Percentiles rank a stretch among this genome's conserved stretches.
These are phyloP conservation scores for Ustilago nuda DNA, from an alignment of 1,284 basidiomycete genomes.

Conservation along the genomic window DNA sequence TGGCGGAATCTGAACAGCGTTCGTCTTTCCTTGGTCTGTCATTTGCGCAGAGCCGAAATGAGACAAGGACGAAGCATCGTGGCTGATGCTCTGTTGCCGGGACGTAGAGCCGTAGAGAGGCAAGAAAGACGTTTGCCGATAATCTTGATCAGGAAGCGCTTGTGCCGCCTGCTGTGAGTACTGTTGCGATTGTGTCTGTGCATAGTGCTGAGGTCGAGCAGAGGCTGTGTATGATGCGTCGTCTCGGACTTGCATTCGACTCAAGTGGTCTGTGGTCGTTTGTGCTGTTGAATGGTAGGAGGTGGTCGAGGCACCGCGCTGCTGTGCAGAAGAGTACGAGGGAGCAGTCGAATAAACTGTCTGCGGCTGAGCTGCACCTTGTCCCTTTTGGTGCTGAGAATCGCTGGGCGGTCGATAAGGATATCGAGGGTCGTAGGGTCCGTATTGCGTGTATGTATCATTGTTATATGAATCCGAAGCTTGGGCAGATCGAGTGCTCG, in stretches of 20 bases:
- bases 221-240: background rate
- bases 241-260: constrained; percentile 23
- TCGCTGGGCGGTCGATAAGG: constrained; percentile 16
- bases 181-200: constrained; percentile 4
- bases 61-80: background rate
- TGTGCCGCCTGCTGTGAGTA: constrained; percentile 12
- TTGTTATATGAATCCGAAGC: constrained; percentile 20
- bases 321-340: constrained; percentile 5
- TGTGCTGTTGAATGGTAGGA: constrained; percentile 17
- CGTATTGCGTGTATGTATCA: constrained; percentile 25
- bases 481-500: background rate
- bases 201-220: constrained; percentile 6
- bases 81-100: constrained; percentile 4
- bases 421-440: constrained; percentile 41
- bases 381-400: background rate
- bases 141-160: background rate
- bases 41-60: background rate
- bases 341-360: background rate
- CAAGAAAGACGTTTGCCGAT: background rate
- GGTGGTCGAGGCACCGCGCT: constrained; percentile 15
- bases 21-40: background rate
- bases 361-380: constrained; percentile 1
- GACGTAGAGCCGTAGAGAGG: background rate
- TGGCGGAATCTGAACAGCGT: background rate
- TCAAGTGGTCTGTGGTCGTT: constrained; percentile 16